phyloP scores from a whole-genome alignment of 805 yeast species.

The Kuraishia piskuri region DNA sequence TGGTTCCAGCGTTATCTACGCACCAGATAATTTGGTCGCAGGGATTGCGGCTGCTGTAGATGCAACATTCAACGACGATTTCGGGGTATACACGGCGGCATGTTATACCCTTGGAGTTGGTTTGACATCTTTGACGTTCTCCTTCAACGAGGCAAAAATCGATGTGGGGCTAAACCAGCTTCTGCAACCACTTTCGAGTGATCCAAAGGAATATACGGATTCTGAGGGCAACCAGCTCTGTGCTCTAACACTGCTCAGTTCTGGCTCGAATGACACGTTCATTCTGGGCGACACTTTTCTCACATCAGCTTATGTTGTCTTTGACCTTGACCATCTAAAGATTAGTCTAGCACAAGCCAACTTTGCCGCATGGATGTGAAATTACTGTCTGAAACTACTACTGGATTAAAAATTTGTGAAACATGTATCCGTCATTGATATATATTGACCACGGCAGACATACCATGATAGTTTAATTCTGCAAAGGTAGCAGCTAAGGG shows the following conservation, averaged over 20 bases:
- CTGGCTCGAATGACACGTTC: conserved; percentile 11
- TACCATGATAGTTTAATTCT: no score
- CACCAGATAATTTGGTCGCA: conserved; percentile 27
- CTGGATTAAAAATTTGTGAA: no score
- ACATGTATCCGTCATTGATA: no score
- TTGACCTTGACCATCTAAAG: conserved; percentile 43
- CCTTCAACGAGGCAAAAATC: conserved; percentile 3
- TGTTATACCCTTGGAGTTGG: conserved; percentile 7
- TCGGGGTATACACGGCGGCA: conserved; percentile 14
- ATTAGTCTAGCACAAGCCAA: conserved; percentile 41
- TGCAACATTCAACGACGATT: conserved; percentile 9
- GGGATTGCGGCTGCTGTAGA: conserved; percentile 8
- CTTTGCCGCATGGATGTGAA: conserved; percentile 8
- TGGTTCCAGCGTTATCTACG: conserved; percentile 42
- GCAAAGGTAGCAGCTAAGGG: neutral
- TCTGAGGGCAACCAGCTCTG: conserved; percentile 9
- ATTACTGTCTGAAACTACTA: no score
- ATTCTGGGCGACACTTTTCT: conserved; percentile 62
- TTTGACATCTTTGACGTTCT: conserved; percentile 2
- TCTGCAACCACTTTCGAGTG: conserved; percentile 4
- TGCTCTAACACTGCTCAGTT: conserved; percentile 11
- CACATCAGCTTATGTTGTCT: conserved; percentile 56
- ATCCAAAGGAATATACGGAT: conserved; percentile 2
- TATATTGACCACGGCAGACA: no score
- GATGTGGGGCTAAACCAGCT: conserved; percentile 4